Evolutionary conservation across 176 grass and related monocot species (phyloP).

Genomic region (Cenchrus fungigraminus): DNA sequence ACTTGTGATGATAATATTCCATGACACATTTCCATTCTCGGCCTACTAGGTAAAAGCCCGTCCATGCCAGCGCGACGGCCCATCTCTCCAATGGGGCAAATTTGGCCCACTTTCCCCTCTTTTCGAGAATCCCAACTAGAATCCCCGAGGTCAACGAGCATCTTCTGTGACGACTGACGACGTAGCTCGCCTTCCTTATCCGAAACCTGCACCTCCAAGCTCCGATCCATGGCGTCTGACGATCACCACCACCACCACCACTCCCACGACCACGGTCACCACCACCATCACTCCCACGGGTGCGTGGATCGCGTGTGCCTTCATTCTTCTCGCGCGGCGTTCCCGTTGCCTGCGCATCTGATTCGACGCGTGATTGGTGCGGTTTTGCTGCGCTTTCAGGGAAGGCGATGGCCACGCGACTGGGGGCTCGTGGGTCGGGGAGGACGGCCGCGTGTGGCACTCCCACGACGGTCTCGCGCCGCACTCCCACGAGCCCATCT

Average conservation of each 20-base stretch:
- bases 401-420: conserved; percentile 24
- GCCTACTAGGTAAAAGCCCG: too few relatives aligned
- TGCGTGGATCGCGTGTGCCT: neutral
- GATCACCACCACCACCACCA: conserved; percentile 44
- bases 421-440: conserved; percentile 62
- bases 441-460: conserved; percentile 85
- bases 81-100: too few relatives aligned
- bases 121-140: neutral
- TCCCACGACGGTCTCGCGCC: conserved; percentile 94
- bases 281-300: conserved; percentile 54
- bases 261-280: conserved; percentile 28
- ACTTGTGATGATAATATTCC: too few relatives aligned
- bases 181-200: neutral
- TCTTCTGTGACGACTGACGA: neutral
- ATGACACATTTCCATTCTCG: too few relatives aligned
- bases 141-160: neutral
- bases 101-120: neutral
- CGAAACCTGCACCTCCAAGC: neutral
- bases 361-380: neutral
- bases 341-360: neutral
- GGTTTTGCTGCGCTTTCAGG: conserved; percentile 32
- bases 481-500: conserved; percentile 98
- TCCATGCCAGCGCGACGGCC: too few relatives aligned
- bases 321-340: neutral
- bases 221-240: conserved; percentile 68